A percentile compares a stretch with the other conserved stretches of the same genome.
These are phyloP conservation scores for Galerina marginata DNA, from an alignment of 768 basidiomycete species.

Conservation along the genomic window DNA sequence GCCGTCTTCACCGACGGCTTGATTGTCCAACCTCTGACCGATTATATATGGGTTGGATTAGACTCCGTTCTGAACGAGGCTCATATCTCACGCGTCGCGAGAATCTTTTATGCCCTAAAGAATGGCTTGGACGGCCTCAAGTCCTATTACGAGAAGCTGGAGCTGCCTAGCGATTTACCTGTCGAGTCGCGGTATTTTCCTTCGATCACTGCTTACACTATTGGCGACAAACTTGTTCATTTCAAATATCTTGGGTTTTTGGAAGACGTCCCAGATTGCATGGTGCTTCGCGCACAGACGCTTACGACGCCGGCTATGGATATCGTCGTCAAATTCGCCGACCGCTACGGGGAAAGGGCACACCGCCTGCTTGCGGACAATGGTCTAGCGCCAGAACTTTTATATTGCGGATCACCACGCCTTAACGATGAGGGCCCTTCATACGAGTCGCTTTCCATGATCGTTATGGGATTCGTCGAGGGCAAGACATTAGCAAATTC, in stretches of 20 bases:
- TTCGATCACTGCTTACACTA: not conserved
- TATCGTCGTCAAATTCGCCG: conserved; percentile 15
- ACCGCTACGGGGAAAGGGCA: conserved; percentile 14
- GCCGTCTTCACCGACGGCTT: conserved; percentile 22
- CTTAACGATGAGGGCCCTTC: no score
- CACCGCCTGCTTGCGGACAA: conserved; percentile 16
- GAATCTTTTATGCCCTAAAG: no score
- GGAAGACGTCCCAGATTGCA: conserved; percentile 18
- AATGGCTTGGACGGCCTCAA: no score
- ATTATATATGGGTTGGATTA: conserved; percentile 21
- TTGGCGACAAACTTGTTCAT: not conserved
- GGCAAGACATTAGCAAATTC: no score
- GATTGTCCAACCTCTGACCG: conserved; percentile 24
- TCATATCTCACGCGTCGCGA: no score
- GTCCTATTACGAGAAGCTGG: no score
- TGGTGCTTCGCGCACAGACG: conserved; percentile 14
- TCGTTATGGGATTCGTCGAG: no score
- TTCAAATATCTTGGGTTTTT: conserved; percentile 17
- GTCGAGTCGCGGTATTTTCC: no score
- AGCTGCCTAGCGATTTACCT: no score
- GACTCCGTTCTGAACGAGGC: no score
- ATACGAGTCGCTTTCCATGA: no score
- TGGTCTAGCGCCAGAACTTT: conserved; percentile 12
- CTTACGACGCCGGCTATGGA: not conserved
- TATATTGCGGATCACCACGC: no score